Evolutionary conservation across 1,139 yeast species (phyloP), one percentile per base, ranked within the genome.

Genomic region (Saccharomyces uvarum): DNA sequence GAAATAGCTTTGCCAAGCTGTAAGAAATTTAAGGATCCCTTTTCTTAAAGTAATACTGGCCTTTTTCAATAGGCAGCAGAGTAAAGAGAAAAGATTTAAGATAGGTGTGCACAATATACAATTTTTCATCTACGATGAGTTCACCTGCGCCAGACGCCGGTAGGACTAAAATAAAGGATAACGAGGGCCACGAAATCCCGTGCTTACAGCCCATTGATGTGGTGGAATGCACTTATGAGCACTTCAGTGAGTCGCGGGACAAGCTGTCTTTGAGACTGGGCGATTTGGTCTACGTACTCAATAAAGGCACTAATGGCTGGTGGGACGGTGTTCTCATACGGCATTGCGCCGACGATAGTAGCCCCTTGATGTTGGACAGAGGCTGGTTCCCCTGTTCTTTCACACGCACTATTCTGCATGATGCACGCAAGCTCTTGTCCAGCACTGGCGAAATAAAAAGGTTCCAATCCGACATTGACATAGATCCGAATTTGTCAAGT

Each of bases 321-420:
- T 84, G 90, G 88, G 93, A 86, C 66, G 91, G 91, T 3, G 77
- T 84, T 9, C 65, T 76, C 1, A 64, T 79, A 19, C 19, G 44
- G 9, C 44, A 38, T 24, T 16, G 44, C 11, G 54, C 52, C 24
- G 54, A 56, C 1, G 58, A 53, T 21, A 56, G 32, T 19, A 67
- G 77, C 11, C 68, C 73, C n/a, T 38, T 38, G 44, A 38, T 9
- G 24, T 21, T 71, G 88, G 28, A 46, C 9, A 44, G 32, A 61
- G 88, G 88, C 53, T 83, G 88, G 88, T 81, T 83, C 67, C 87
- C 88, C 7, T 75, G 75, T 54, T 75, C 76, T 50, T 77, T 77
- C 65, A 80, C 48, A 46, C 31, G 28, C 7, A 9, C 50, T 48
- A 59, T 24, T 47, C 59, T 38, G 14, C 24, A 38, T 19, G 44